These are phyloP conservation scores for Amanita exitialis DNA, from an alignment of 768 basidiomycete genomes.

Conservation along the genomic window DNA sequence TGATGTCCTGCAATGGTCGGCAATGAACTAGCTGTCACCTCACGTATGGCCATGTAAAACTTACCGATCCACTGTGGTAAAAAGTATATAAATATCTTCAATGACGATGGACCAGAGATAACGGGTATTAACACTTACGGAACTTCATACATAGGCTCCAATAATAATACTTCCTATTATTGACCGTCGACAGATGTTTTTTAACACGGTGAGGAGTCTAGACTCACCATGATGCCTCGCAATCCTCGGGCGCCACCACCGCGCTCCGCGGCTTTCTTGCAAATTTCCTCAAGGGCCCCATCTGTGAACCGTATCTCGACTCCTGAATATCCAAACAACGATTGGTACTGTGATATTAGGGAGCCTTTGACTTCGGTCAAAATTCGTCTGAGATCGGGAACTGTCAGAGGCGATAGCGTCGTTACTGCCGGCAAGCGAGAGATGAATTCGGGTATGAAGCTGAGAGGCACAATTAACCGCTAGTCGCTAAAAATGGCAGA, in stretches of 20 bases:
- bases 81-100: not conserved
- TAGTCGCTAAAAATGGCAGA: not conserved
- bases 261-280: slow-evolving; percentile 62
- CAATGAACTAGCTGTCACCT: not conserved
- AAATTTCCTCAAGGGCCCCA: slow-evolving; percentile 73
- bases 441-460: slow-evolving; percentile 93
- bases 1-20: slow-evolving; percentile 41
- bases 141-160: slow-evolving; percentile 90
- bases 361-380: slow-evolving; percentile 90
- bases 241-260: slow-evolving; percentile 90
- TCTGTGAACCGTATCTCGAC: slow-evolving; percentile 84
- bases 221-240: slow-evolving; percentile 73
- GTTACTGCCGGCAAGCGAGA: slow-evolving; percentile 91
- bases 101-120: not conserved
- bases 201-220: not conserved
- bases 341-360: slow-evolving; percentile 80
- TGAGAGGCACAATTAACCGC: slow-evolving; percentile 15
- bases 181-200: slow-evolving; percentile 1
- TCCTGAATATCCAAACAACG: slow-evolving; percentile 75
- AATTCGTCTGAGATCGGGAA: slow-evolving; percentile 78
- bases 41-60: slow-evolving; percentile 14
- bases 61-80: slow-evolving; percentile 55
- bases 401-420: slow-evolving; percentile 68
- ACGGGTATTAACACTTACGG: slow-evolving; percentile 45
- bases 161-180: slow-evolving; percentile 63